Conservation (phyloP, 768 basidiomycete species). For the Xerocomus potaroensis region DNA sequence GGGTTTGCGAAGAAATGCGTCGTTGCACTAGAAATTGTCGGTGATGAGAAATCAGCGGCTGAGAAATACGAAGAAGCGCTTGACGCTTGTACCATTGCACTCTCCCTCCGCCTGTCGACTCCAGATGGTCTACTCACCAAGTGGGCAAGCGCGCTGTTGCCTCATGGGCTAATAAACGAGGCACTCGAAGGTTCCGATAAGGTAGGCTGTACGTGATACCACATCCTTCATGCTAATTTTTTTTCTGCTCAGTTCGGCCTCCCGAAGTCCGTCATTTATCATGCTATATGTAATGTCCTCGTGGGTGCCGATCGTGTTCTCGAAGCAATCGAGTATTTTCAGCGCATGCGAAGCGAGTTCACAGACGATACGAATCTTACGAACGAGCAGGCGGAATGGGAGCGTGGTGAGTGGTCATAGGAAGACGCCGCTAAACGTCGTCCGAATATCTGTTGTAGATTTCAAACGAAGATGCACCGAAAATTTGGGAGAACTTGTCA, state of each 20-base stretch:
- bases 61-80: too few species aligned
- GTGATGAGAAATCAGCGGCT: too few species aligned
- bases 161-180: too few species aligned
- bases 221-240: too few species aligned
- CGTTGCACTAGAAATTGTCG: too few species aligned
- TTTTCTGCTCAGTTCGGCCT: slow-evolving; percentile 1
- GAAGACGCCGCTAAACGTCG: accelerated
- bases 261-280: background rate
- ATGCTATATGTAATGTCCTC: background rate
- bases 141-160: too few species aligned
- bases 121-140: too few species aligned
- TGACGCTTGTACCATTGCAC: too few species aligned
- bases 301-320: background rate
- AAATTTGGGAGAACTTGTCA: background rate
- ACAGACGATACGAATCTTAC: background rate
- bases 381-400: background rate
- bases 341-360: background rate
- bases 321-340: background rate
- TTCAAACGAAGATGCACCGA: background rate
- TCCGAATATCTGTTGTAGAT: background rate
- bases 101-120: too few species aligned
- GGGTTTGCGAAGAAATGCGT: too few species aligned
- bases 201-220: too few species aligned
- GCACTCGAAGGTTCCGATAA: too few species aligned
- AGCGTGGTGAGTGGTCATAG: background rate